These are phyloP conservation scores for Aspergillus brasiliensis DNA, from an alignment of 2,329 filamentous ascomycete species.

Conservation along the genomic window DNA sequence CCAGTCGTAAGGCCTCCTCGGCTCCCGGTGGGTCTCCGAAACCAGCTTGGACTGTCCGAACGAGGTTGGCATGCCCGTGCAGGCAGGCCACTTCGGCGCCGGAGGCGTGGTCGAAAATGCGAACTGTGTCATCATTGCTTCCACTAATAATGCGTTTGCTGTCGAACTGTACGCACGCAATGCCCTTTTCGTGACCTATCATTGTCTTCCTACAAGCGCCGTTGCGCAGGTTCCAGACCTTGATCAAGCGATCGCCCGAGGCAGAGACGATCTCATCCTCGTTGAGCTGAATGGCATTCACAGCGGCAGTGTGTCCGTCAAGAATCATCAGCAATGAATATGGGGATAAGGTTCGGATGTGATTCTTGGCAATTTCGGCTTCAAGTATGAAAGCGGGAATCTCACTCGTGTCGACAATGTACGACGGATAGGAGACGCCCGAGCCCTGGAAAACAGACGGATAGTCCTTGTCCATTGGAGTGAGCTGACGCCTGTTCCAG, in stretches of 20 bases:
- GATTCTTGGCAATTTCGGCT: conserved; percentile 44
- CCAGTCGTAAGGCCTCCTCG: conserved; percentile 69
- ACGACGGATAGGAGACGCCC: conserved; percentile 52
- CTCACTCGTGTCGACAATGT: conserved; percentile 55
- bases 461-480: conserved; percentile 48
- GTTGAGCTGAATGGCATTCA: conserved; percentile 92
- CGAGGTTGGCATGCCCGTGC: conserved; percentile 77
- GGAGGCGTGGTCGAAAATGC: conserved; percentile 86
- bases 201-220: conserved; percentile 76
- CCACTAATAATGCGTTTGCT: conserved; percentile 91
- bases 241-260: conserved; percentile 90
- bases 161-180: conserved; percentile 97
- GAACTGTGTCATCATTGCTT: conserved; percentile 93
- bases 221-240: conserved; percentile 88
- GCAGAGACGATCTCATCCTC: conserved; percentile 88
- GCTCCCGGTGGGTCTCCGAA: conserved; percentile 88
- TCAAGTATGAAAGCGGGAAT: conserved; percentile 47
- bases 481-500: conserved; percentile 78
- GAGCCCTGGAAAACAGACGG: conserved; percentile 45
- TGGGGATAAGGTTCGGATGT: conserved; percentile 55
- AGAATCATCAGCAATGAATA: conserved; percentile 78
- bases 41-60: conserved; percentile 91
- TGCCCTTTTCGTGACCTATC: conserved; percentile 87
- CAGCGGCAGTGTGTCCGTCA: conserved; percentile 83
- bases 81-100: conserved; percentile 88